Evolutionary conservation across 2,329 filamentous ascomycete genomes (phyloP).

Genomic region (Ceratocystis papillata): DNA sequence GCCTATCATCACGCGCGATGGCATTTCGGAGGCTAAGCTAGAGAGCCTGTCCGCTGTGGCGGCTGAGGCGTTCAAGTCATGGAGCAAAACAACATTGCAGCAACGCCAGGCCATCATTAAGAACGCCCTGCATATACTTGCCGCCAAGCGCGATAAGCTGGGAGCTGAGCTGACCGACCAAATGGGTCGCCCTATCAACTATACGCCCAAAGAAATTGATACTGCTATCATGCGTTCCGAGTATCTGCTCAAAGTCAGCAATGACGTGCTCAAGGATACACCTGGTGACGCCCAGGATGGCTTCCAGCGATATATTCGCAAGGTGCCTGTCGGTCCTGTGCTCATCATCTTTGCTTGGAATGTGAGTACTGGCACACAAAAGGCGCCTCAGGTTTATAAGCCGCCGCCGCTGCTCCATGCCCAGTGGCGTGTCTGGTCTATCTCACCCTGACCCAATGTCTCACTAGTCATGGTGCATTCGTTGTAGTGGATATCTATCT

Average conservation of each 20-base stretch:
- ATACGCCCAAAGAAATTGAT: conserved; percentile 68
- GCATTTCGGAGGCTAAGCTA: conserved; percentile 59
- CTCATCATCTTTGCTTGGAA: conserved; percentile 94
- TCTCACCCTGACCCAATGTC: background rate
- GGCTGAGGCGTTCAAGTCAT: conserved; percentile 64
- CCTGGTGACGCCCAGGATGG: conserved; percentile 74
- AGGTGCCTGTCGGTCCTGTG: conserved; percentile 76
- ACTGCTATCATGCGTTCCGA: conserved; percentile 79
- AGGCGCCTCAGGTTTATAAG: background rate
- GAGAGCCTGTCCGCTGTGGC: conserved; percentile 60
- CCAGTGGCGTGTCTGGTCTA: background rate
- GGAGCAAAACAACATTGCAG: conserved; percentile 60
- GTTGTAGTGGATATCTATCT: background rate
- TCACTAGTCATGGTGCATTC: background rate
- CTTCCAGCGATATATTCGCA: conserved; percentile 82
- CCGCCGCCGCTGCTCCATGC: background rate
- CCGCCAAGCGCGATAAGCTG: conserved; percentile 63
- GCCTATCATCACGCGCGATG: conserved; percentile 67
- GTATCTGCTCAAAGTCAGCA: conserved; percentile 74
- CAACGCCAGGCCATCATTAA: conserved; percentile 72
- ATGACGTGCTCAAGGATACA: conserved; percentile 67
- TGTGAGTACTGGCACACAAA: conserved; percentile 42
- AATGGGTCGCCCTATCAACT: conserved; percentile 89
- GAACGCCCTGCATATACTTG: conserved; percentile 62
- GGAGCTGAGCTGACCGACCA: conserved; percentile 80